Conservation (phyloP, 257 asterid genomes). For the Ophiorrhiza pumila region DNA sequence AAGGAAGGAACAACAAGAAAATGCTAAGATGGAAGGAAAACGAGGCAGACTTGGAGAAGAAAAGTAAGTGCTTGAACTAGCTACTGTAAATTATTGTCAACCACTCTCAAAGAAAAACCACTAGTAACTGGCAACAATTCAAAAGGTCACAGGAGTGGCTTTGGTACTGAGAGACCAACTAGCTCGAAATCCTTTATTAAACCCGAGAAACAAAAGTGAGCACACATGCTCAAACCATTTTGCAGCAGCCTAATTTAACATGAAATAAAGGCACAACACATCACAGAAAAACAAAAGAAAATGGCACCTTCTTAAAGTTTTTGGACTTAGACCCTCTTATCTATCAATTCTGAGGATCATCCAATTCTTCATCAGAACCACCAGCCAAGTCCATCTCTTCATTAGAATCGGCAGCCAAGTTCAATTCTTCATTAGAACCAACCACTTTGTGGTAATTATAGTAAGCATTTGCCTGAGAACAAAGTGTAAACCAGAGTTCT, state of each 20-base stretch:
- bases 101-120: neutral
- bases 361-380: neutral
- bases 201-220: neutral
- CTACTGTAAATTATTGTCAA: too few relatives aligned
- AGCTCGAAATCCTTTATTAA: neutral
- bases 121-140: neutral
- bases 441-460: constrained; percentile 71
- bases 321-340: neutral
- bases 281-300: neutral
- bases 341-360: neutral
- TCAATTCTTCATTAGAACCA: constrained; percentile 46
- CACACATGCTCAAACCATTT: neutral
- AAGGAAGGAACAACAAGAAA: too few relatives aligned
- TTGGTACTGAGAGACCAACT: neutral
- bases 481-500: neutral
- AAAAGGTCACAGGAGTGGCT: neutral
- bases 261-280: neutral
- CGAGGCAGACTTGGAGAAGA: neutral
- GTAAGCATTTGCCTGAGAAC: constrained; percentile 71
- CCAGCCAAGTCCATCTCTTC: constrained; percentile 74
- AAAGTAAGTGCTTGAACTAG: neutral
- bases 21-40: too few relatives aligned
- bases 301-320: neutral
- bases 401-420: constrained; percentile 6
- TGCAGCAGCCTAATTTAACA: neutral